Base-by-base conservation (phyloP, 352 stramenopile species). In the Globisporangium camurandrum region DNA sequence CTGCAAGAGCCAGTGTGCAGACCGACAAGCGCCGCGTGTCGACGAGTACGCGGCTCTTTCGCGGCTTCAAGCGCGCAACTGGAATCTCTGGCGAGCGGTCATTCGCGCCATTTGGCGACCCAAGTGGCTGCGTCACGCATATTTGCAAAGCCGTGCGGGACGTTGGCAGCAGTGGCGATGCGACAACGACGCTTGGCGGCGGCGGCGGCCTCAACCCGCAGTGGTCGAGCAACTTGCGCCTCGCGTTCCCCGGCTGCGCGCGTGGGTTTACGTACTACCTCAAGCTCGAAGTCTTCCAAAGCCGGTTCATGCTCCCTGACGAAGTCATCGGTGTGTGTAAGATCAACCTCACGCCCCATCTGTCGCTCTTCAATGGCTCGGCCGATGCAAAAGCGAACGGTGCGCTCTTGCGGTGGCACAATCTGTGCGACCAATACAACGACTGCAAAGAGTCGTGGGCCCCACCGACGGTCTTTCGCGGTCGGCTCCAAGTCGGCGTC, bases 351-450 rank as follows among this genome's bases (percentile, higher is more conserved):
- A 88, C 73, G n/a, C 78, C 81, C n/a, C 77, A 92, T 50, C 46
- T 92, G 14, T 85, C 77, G 31, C 61, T 92, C 31, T 75, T 86
- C 38, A 83, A 83, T 46, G 81, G 71, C 16, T 93, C 81, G 30
- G 81, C 81, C 4, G 81, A 93, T 30, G 81, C 81, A 6, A 88
- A 88, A 34, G 81, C 81, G 2, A 93, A 88, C 27, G 81, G 81
- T 6, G 81, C 81, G 20, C 58, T 93, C 17, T 73, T 75, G 46
- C 69, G 81, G 20, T 93, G 81, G 81, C 77, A 91, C 43, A 93
- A 93, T 51, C 52, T 92, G n/a, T 89, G 81, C 49, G 81, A 92
- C 36, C 79, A 89, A 57, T 92, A 92, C 57, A 87, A 92, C 46
- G 81, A 92, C 52, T 92, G 81, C 52, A 82, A 83, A 26, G 81